Evolutionary conservation across 768 basidiomycete genomes (phyloP).

Genomic region (Termitomyces sp.): DNA sequence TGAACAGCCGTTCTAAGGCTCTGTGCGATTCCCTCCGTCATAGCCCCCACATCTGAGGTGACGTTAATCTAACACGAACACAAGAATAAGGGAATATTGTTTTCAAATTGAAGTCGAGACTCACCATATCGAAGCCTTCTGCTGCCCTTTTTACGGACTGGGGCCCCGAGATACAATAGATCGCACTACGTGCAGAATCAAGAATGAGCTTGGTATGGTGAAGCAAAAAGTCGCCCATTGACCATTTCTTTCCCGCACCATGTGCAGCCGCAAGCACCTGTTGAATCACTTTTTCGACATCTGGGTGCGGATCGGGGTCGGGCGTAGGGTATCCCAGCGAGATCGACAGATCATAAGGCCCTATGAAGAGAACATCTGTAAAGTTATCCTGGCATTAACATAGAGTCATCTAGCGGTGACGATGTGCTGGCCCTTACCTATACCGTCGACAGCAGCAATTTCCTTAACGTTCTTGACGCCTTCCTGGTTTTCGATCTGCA

Average conservation of each 20-base stretch:
- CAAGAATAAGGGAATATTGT: neutral
- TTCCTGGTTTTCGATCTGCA: constrained; percentile 67
- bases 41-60: constrained; percentile 19
- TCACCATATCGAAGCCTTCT: constrained; percentile 28
- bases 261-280: constrained; percentile 50
- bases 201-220: neutral
- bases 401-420: too few species aligned
- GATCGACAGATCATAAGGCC: constrained; percentile 68
- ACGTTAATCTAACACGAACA: constrained; percentile 17
- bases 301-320: constrained; percentile 62
- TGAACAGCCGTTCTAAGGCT: constrained; percentile 13
- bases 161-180: constrained; percentile 23
- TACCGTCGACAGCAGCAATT: constrained; percentile 60
- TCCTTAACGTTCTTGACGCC: constrained; percentile 57
- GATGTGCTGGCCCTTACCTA: constrained; percentile 39
- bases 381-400: neutral
- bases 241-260: constrained; percentile 65
- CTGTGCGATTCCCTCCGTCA: constrained; percentile 17
- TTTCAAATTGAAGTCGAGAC: neutral
- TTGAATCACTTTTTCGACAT: constrained; percentile 61
- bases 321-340: constrained; percentile 59
- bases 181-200: constrained; percentile 14
- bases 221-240: constrained; percentile 2
- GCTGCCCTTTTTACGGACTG: constrained; percentile 23
- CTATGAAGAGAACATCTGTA: constrained; percentile 44